Conservation (phyloP, 78 protist species). For the Corallochytrium limacisporum region DNA sequence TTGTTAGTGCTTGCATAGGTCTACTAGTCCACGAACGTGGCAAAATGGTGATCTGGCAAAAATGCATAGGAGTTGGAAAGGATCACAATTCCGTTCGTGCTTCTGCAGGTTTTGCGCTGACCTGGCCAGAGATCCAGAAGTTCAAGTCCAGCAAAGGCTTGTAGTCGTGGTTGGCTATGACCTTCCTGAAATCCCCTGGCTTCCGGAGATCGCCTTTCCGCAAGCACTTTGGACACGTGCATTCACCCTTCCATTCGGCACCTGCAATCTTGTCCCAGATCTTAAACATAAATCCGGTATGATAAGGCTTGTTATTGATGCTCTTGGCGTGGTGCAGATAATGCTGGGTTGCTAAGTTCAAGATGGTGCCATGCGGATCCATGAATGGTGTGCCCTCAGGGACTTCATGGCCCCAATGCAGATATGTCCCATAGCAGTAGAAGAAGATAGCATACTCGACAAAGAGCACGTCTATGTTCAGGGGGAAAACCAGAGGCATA, state of each 20-base stretch:
- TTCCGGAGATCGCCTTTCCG: too few species aligned
- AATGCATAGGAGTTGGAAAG: too few species aligned
- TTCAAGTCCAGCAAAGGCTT: too few species aligned
- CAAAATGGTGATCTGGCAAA: too few species aligned
- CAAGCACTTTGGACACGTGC: constrained; percentile 24
- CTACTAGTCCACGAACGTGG: too few species aligned
- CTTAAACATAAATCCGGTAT: constrained; percentile 36
- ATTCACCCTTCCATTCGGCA: constrained; percentile 10
- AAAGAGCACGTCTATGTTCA: constrained; percentile 35
- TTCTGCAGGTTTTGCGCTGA: too few species aligned
- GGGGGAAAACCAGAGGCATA: constrained; percentile 27
- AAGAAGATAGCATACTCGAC: constrained; percentile 15
- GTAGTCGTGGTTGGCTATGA: too few species aligned
- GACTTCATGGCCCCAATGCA: constrained; percentile 34
- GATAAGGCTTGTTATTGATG: constrained; percentile 26
- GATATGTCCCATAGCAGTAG: constrained; percentile 30
- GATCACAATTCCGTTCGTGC: too few species aligned
- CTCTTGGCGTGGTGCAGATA: constrained; percentile 31
- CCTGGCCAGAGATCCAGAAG: too few species aligned
- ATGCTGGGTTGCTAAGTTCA: constrained; percentile 31
- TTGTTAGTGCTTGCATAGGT: too few species aligned
- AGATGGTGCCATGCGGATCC: constrained; percentile 25
- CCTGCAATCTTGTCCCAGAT: constrained; percentile 34
- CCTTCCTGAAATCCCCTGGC: too few species aligned
- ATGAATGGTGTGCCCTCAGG: too few species aligned